A percentile compares a stretch with the other conserved stretches of the same genome.
phyloP scores from a whole-genome alignment of 2,329 filamentous ascomycete species.

The Talaromyces verruculosus region DNA sequence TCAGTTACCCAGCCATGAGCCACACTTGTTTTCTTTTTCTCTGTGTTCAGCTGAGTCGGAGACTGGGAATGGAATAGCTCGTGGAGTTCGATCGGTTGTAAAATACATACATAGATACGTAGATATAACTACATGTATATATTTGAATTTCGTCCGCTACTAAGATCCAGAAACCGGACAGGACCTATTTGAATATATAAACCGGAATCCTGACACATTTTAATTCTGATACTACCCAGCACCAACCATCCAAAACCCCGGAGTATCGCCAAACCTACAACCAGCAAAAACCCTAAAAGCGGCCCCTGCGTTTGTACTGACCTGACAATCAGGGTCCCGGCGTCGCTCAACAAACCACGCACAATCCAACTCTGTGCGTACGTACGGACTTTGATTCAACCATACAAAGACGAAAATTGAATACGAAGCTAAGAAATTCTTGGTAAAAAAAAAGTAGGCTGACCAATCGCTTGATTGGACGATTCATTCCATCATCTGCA shows the following conservation, averaged over 20 bases:
- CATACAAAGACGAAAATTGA: background rate
- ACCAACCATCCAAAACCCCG: background rate
- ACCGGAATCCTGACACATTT: background rate
- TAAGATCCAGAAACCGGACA: background rate
- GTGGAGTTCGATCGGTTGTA: background rate
- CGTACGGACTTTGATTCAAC: background rate
- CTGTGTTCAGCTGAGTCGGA: background rate
- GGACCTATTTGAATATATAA: background rate
- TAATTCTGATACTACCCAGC: background rate
- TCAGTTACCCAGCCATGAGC: background rate
- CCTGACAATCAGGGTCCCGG: background rate
- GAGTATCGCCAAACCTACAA: background rate
- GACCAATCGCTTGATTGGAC: slow-evolving; percentile 7
- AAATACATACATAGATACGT: background rate
- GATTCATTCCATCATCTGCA: background rate
- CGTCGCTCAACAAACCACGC: background rate
- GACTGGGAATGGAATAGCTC: background rate
- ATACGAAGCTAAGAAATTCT: background rate
- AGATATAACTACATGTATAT: background rate
- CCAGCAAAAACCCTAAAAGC: slow-evolving; percentile 1
- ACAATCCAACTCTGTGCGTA: background rate
- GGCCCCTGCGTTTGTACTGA: background rate
- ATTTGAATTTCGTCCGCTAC: background rate
- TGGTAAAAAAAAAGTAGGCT: background rate
- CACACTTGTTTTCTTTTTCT: background rate